These are phyloP conservation scores for Polytolypa hystricis DNA, from an alignment of 2,329 filamentous ascomycete species.

Conservation along the genomic window DNA sequence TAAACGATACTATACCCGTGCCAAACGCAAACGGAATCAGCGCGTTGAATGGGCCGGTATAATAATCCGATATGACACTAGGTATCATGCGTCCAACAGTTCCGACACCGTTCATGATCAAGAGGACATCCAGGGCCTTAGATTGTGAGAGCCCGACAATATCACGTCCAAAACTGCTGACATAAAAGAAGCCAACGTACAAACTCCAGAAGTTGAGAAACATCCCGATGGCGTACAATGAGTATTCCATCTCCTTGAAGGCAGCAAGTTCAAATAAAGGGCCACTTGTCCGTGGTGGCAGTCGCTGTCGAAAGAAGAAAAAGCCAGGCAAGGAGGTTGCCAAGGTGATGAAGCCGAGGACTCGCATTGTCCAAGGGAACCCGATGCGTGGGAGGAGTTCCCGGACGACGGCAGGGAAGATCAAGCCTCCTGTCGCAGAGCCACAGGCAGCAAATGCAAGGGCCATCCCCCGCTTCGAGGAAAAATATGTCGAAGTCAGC, in stretches of 20 bases:
- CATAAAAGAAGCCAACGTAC: conserved; percentile 44
- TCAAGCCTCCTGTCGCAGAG: conserved; percentile 49
- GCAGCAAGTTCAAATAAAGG: conserved; percentile 41
- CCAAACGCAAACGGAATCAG: conserved; percentile 41
- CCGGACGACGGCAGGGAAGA: conserved; percentile 50
- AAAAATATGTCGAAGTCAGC: conserved; percentile 52
- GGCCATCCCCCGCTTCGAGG: conserved; percentile 47
- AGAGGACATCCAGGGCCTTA: conserved; percentile 48
- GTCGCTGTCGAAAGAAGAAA: conserved; percentile 38
- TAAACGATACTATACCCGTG: conserved; percentile 36
- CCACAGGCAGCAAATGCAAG: conserved; percentile 51
- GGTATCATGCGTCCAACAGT: conserved; percentile 48
- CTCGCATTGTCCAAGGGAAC: conserved; percentile 54
- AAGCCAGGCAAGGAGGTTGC: conserved; percentile 32
- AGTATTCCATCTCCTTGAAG: conserved; percentile 41
- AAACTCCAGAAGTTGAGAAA: conserved; percentile 41
- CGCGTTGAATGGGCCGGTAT: conserved; percentile 49
- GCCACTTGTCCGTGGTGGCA: conserved; percentile 40
- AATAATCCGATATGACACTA: conserved; percentile 47
- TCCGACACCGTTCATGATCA: conserved; percentile 55
- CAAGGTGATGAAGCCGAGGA: conserved; percentile 50
- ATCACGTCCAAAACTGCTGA: conserved; percentile 31
- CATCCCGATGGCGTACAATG: conserved; percentile 31
- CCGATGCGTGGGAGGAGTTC: conserved; percentile 49
- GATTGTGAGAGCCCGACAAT: conserved; percentile 31